These are phyloP conservation scores for Glycine latifolia DNA, from an alignment of 306 rosid species.

Conservation along the genomic window DNA sequence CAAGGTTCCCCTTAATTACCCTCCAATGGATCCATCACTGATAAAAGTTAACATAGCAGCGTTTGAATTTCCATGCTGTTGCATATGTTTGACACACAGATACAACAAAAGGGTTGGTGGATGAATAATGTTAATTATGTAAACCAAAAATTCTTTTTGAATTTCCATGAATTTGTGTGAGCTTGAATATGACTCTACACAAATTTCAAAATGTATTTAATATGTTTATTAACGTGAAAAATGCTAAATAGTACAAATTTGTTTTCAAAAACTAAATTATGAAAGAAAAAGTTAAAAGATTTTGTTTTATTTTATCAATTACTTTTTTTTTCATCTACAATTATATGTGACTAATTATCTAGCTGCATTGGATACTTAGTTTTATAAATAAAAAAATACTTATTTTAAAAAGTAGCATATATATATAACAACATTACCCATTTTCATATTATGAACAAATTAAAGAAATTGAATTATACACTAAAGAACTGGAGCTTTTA, in stretches of 20 bases:
- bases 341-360: too few relatives aligned
- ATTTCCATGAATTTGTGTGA: constrained; percentile 9
- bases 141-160: background rate
- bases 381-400: too few relatives aligned
- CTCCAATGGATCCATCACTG: background rate
- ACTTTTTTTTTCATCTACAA: background rate
- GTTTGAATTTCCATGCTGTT: background rate
- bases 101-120: background rate
- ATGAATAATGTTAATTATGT: background rate
- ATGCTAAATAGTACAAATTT: background rate
- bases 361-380: too few relatives aligned
- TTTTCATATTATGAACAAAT: background rate
- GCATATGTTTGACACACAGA: background rate
- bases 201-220: background rate
- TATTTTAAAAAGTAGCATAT: too few relatives aligned
- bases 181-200: background rate
- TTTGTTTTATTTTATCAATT: background rate
- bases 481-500: background rate
- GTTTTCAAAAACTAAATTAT: background rate
- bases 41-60: background rate
- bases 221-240: too few relatives aligned
- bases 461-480: background rate
- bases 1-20: background rate
- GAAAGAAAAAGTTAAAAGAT: too few relatives aligned
- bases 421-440: background rate